A percentile compares a stretch with the other conserved stretches of the same genome.
Conservation (phyloP, 176 grass and related monocot genomes). For the Zoysia japonica region DNA sequence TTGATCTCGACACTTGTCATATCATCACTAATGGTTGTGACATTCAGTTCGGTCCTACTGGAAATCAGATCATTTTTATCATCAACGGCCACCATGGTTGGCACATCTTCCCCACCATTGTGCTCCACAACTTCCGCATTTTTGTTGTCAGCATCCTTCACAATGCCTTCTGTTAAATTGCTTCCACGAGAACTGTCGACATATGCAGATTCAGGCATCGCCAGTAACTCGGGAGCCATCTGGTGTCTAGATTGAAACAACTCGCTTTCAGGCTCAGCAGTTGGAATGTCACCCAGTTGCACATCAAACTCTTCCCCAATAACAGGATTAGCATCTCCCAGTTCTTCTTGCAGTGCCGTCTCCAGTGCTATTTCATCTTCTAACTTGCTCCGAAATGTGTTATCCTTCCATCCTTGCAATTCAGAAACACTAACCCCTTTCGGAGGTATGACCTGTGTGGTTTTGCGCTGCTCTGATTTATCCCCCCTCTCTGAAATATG, state of each 20-base stretch:
- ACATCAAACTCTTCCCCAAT: not conserved
- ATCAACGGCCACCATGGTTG: not conserved
- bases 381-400: not conserved
- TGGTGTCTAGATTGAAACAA: not conserved
- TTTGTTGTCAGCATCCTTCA: not conserved
- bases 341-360: not conserved
- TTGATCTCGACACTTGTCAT: not conserved
- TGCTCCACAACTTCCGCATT: not conserved
- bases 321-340: not conserved
- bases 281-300: not conserved
- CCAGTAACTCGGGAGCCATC: not conserved
- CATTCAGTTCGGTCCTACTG: not conserved
- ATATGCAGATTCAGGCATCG: not conserved
- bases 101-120: not conserved
- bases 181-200: not conserved
- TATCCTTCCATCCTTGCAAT: not conserved
- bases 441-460: not conserved
- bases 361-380: conserved; percentile 1
- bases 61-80: not conserved
- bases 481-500: not conserved
- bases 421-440: not conserved
- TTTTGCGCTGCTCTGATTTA: not conserved
- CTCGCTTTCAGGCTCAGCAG: not conserved
- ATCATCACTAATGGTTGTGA: conserved; percentile 5
- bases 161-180: not conserved